phyloP scores from a whole-genome alignment of 805 yeast species.

The Scheffersomyces coipomensis region DNA sequence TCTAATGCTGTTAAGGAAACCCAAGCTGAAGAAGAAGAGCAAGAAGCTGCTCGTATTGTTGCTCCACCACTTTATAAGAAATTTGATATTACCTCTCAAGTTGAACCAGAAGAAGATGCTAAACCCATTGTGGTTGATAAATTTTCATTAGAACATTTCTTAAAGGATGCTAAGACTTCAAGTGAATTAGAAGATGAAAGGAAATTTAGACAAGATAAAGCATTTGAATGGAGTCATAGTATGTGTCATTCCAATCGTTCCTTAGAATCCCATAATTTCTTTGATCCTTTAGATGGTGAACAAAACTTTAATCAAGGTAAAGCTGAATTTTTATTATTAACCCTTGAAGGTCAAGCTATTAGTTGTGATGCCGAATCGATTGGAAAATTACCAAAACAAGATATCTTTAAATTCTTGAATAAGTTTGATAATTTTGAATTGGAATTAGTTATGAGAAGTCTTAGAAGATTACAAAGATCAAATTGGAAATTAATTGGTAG shows the following conservation, averaged over 20 bases:
- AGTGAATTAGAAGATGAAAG: constrained; percentile 41
- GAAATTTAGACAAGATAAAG: constrained; percentile 46
- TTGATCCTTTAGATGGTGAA: constrained; percentile 33
- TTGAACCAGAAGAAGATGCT: neutral
- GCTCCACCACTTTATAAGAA: constrained; percentile 2
- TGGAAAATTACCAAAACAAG: constrained; percentile 36
- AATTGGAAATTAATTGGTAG: constrained; percentile 60
- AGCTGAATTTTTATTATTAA: constrained; percentile 28
- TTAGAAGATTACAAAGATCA: constrained; percentile 42
- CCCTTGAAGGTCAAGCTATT: constrained; percentile 33
- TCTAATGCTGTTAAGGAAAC: constrained; percentile 18
- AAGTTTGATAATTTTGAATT: constrained; percentile 34
- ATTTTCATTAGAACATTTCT: constrained; percentile 35
- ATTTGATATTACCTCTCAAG: neutral
- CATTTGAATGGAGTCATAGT: constrained; percentile 51
- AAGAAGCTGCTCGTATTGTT: constrained; percentile 3
- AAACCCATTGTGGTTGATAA: constrained; percentile 2
- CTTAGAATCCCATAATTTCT: constrained; percentile 41
- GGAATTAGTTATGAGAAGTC: constrained; percentile 26
- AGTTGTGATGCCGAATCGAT: constrained; percentile 37
- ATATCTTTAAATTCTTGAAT: constrained; percentile 39
- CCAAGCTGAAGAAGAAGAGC: neutral
- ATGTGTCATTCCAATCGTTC: constrained; percentile 35
- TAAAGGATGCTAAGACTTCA: constrained; percentile 41
- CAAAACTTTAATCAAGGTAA: constrained; percentile 4